phyloP scores from a whole-genome alignment of 805 yeast genomes.

The Naumovozyma dairenensis region DNA sequence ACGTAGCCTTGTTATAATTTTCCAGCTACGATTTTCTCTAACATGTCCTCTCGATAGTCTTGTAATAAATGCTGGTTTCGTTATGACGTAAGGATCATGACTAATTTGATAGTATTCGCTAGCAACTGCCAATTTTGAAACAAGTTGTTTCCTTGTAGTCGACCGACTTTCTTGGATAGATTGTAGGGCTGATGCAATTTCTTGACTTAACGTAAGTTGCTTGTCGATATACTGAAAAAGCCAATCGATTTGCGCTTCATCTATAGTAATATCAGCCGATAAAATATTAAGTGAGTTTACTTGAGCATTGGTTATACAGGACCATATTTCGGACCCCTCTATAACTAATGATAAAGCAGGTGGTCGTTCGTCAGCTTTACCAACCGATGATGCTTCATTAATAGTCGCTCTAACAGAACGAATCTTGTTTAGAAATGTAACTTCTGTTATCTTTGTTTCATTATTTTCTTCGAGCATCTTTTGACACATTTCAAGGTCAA shows the following conservation, averaged over 20 bases:
- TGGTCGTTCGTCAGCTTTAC: slow-evolving; percentile 12
- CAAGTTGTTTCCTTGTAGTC: slow-evolving; percentile 26
- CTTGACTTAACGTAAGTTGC: slow-evolving; percentile 4
- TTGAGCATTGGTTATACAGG: slow-evolving; percentile 11
- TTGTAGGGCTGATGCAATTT: slow-evolving; percentile 6
- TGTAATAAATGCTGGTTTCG: slow-evolving; percentile 77
- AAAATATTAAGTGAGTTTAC: slow-evolving; percentile 22
- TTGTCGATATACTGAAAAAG: slow-evolving; percentile 14
- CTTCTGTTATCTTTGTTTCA: slow-evolving; percentile 9
- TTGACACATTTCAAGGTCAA: slow-evolving; percentile 18
- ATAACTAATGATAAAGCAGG: slow-evolving; percentile 21
- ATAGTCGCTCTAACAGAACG: slow-evolving; percentile 16
- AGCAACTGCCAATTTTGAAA: slow-evolving; percentile 38
- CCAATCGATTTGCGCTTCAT: slow-evolving; percentile 32
- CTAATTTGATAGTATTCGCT: slow-evolving; percentile 45
- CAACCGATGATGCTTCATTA: slow-evolving; percentile 5
- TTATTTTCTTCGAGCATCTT: slow-evolving; percentile 12
- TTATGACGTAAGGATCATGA: slow-evolving; percentile 82
- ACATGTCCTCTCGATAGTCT: slow-evolving; percentile 66
- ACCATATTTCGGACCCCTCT: slow-evolving; percentile 26
- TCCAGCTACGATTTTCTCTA: slow-evolving; percentile 80
- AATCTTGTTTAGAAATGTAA: slow-evolving; percentile 10
- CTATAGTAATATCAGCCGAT: slow-evolving; percentile 25
- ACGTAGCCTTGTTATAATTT: slow-evolving; percentile 65
- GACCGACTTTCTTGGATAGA: slow-evolving; percentile 6